Evolutionary conservation across 306 rosid genomes (phyloP).

Genomic region (Vicia sativa): DNA sequence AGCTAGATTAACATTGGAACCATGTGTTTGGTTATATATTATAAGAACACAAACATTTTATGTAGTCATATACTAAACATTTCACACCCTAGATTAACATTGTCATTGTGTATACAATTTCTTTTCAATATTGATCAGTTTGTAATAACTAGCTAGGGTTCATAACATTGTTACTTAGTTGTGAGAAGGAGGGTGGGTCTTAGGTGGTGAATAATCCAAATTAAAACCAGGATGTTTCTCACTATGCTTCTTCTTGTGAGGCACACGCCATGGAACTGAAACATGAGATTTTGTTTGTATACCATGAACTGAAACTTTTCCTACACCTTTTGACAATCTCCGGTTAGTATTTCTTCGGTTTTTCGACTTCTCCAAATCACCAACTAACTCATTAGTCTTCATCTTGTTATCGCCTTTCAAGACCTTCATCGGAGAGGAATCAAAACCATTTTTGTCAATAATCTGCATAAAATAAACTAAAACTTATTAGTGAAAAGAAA

Average conservation of each 20-base stretch:
- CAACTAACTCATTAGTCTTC: conserved; percentile 12
- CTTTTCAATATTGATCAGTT: neutral
- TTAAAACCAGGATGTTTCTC: conserved; percentile 60
- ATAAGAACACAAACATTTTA: conserved; percentile 1
- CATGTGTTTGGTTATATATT: neutral
- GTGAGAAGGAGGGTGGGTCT: conserved; percentile 87
- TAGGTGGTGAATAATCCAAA: conserved; percentile 76
- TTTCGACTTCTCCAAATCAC: conserved; percentile 17
- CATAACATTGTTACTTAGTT: conserved; percentile 45
- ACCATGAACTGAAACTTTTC: conserved; percentile 29
- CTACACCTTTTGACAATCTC: conserved; percentile 3
- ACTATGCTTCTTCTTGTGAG: conserved; percentile 55
- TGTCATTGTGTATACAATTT: neutral
- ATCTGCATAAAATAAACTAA: conserved; percentile 49
- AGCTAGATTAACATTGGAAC: neutral
- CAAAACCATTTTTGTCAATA: conserved; percentile 33
- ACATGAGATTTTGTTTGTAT: conserved; percentile 33
- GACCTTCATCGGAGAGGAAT: conserved; percentile 29
- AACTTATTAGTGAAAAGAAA: neutral
- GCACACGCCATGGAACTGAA: conserved; percentile 59
- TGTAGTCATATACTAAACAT: conserved; percentile 1
- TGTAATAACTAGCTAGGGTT: neutral
- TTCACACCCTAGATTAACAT: neutral
- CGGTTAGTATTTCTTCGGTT: conserved; percentile 26
- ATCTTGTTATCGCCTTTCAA: conserved; percentile 29